Evolutionary conservation across 495 filamentous ascomycete species (phyloP), one percentile per base, ranked within the genome.

Genomic region (Aspergillus funiculosus): DNA sequence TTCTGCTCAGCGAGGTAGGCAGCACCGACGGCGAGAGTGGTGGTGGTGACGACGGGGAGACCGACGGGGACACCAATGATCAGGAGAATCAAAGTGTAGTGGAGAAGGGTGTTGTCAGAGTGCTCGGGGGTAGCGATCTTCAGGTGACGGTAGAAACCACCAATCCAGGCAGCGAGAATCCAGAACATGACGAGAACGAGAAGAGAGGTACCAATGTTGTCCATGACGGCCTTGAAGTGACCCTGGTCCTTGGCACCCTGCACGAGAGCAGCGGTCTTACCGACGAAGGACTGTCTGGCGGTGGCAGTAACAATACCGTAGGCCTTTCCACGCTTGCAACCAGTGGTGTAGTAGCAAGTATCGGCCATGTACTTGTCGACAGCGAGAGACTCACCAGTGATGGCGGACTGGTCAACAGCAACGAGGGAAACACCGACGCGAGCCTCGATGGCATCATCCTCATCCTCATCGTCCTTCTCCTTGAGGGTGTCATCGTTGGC

Each of bases 201-300:
- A 26, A 85, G 71, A 43, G 76, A 64, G 50, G 87, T 94, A 68
- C 82, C 82, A 50, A 86, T 86, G 61, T 77, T 80, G 77, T 86
- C 81, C 82, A 86, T 86, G 74, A 86, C 84, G 53, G 82, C 82
- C 70, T 86, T 86, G 79, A 86, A 86, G 69, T 86, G 82, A 74
- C 82, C 82, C 43, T 74, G 67, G 62, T 85, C 82, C 60, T 83
- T 68, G 53, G 82, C 82, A 52, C 81, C 81, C 61, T 85, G 75
- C 13, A 86, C 82, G 39, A 85, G 73, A 57, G 74, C 73, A 52
- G 82, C 82, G 44, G 82, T 86, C 59, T 78, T 77, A 65, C 82
- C 82, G 61, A 85, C 81, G 72, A 86, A 86, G 40, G 82, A 85
- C 66, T 73, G 71, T 53, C 71, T 75, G 26, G 82, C 82, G 48